Base-by-base conservation (phyloP, 371 early-diverging fungal species). In the Mortierella sp. region DNA sequence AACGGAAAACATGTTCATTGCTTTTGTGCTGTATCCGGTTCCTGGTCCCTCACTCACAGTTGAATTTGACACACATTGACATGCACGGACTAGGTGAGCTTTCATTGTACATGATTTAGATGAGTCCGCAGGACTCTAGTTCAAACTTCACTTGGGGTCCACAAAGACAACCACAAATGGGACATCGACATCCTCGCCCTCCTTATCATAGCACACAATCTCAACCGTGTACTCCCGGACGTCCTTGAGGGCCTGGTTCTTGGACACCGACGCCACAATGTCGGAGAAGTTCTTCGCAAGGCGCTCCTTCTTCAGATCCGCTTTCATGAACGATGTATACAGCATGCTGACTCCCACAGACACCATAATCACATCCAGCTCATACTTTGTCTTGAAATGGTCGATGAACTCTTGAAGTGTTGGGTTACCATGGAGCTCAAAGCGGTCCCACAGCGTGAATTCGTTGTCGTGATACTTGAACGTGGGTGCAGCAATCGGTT, bases 361-460 rank as follows among this genome's bases (percentile, higher is more conserved):
- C 12, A 99, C 82, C 99, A 99, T 99, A 34, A 94, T 92, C 46
- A 99, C 90, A 50, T 95, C 95, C 40, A 97, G 84, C 49, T 92
- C 86, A 81, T 96, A 92, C 68, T 95, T 81, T 0, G 82, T 80
- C 82, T 92, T 77, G 83, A 99, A 96, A 59, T 88, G 81, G 60
- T 95, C 91, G 43, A 99, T 83, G 50, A 99, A 89, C 73, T 96
- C 94, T 78, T 91, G 84, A 64, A 99, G 85, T 0, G 97, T 96
- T 41, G 92, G 71, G 72, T 99, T 96, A 7, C 84, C 83, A 53
- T 91, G 82, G 54, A 99, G 86, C 61, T 96, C 96, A 68, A 99
- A 93, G 48, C 96, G 91, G 70, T 98, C 98, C 99, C 99, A 99
- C 47, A 97, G 85, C 28, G 93, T 97, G 71, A 92, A 98, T 78